Base-by-base conservation (phyloP, 192 early-diverging fungal genomes). In the Irineochytrium annulatum region DNA sequence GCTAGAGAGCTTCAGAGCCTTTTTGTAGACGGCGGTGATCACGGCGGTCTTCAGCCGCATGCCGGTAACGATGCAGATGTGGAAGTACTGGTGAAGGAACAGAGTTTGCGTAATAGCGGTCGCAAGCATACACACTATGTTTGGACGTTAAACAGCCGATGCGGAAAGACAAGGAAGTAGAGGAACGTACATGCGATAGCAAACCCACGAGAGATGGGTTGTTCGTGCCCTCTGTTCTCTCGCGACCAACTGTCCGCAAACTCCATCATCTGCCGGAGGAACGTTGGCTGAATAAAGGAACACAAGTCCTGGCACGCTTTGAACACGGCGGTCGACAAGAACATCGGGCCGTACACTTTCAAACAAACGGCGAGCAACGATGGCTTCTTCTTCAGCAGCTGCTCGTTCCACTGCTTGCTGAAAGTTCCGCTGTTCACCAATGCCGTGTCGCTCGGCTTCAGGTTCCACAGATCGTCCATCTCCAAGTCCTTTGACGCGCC, bases 1-100 rank as follows among this genome's bases (percentile, higher is more conserved):
- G 67, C 86, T 91, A 24, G 89, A 91, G 14, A 98, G 81, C 1
- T 71, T 43, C 33, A 98, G 75, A 4, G 90, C 77, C 69, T 96
- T 98, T 41, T 79, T 77, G 68, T 94, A 97, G 28, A 97, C 87
- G 28, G 89, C 84, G 0, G 91, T 83, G 31, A 88, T 83, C 26
- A 91, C 65, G 24, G 86, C 89, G 6, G 89, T 81, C 52, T 65
- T 60, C 6, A 78, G 69, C 43, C 82, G 83, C 83, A 90, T 87
- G 33, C 88, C 87, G 2, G 83, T 86, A 24, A 79, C 74, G 63
- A 90, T 82, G 62, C 89, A 91, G 49, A 83, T 67, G 56, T 93
- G 90, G 74, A 92, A 91, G 72, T 93, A 92, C 60, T 93, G 92
- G 63, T 95, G 91, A 30, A 93, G 75, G 11, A 92, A 72, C 37